Evolutionary conservation across 1,139 yeast genomes (phyloP), one percentile per base, ranked within the genome.

Genomic region (Candida smagusa): DNA sequence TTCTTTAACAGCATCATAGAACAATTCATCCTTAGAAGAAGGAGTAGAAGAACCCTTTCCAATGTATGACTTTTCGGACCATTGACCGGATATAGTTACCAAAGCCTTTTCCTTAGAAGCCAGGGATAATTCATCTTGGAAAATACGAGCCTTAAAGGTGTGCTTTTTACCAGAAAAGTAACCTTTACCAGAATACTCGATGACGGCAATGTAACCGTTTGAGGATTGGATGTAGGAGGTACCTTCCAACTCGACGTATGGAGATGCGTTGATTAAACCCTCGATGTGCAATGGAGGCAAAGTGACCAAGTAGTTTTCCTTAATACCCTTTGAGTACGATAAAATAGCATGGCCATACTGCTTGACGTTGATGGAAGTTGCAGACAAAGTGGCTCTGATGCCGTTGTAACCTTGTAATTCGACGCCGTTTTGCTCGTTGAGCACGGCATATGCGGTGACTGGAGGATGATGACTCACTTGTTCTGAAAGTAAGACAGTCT

Each of bases 381-480:
- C 75, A 16, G 90, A 76, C 63, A 92, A 81, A 28, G 88, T 79
- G 21, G 97, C 90, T 61, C 79, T 84, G 54, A 90, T 78, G 30
- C 94, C 94, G 56, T 86, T 89, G 65, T 87, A 90, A 32, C 98
- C 98, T 59, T 89, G 85, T 42, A 89, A 68, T 24, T 68, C 63
- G 19, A 84, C 80, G 36, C 84, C 74, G 56, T 84, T 74, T 53
- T 79, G 74, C 46, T 82, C 85, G 57, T 88, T 88, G 56, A 74
- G 68, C 39, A 92, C 74, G 27, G 87, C 76, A 58, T 88, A 92
- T 2, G 94, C 97, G 12, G 97, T 89, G 26, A 86, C 82, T 16
- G 97, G 97, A 12, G 97, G 97, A 58, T 90, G 97, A 63, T 90
- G 97, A 45, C 89, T 80, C 13, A 90, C 97, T 63, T 92, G 97